A percentile compares a stretch with the other conserved stretches of the same genome.
These are phyloP conservation scores for Fagopyrum esculentum DNA, from an alignment of 148 eudicot species.

Conservation along the genomic window DNA sequence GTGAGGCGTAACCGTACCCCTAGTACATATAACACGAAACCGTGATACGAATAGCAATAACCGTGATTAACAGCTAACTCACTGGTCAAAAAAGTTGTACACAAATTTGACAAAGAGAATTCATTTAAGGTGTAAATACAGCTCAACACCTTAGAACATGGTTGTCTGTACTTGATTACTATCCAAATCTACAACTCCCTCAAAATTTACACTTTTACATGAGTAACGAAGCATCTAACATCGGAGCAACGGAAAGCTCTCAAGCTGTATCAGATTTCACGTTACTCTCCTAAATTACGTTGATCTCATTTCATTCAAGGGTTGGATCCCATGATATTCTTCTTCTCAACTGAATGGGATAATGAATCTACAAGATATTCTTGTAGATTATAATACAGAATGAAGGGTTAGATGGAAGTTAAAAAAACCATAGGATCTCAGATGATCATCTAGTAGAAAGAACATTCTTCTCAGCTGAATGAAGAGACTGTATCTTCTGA, in stretches of 20 bases:
- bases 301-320: background rate
- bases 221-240: background rate
- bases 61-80: too few species aligned
- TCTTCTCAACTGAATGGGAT: background rate
- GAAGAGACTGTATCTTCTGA: conserved; percentile 32
- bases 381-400: background rate
- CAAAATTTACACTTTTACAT: background rate
- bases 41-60: too few species aligned
- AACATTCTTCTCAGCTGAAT: background rate
- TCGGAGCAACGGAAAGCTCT: background rate
- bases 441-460: conserved; percentile 19
- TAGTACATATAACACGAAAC: too few species aligned
- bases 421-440: background rate
- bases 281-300: background rate
- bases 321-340: background rate
- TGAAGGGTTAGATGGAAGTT: background rate
- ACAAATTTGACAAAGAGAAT: background rate
- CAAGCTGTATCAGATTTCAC: background rate
- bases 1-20: too few species aligned
- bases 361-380: too few species aligned
- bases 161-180: background rate
- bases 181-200: background rate
- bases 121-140: background rate
- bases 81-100: background rate
- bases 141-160: background rate